Conservation (phyloP, 1,284 basidiomycete genomes). For the Austroboletus niveus region DNA sequence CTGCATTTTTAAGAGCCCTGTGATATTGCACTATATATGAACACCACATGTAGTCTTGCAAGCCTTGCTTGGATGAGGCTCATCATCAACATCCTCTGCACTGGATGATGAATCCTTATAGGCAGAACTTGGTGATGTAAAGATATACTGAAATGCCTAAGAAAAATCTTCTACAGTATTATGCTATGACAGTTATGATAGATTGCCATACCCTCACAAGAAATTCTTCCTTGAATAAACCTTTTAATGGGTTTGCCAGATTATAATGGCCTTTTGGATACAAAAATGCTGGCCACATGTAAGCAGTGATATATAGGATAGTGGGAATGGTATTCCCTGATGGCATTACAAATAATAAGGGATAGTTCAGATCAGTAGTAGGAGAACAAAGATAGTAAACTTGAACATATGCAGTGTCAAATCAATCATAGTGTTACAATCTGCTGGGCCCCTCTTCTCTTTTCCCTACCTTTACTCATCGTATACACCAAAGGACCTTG, state of each 20-base stretch:
- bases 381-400: background rate
- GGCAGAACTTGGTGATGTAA: background rate
- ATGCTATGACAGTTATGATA: too few relatives aligned
- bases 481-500: too few relatives aligned
- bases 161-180: background rate
- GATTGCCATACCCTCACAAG: background rate
- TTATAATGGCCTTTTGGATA: background rate
- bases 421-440: slow-evolving; percentile 31
- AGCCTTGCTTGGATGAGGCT: background rate
- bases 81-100: background rate
- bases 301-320: background rate
- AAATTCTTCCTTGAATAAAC: background rate
- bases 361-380: too few relatives aligned
- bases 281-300: background rate
- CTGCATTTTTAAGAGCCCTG: background rate
- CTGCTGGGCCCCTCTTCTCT: too few relatives aligned
- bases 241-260: background rate
- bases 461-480: too few relatives aligned
- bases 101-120: too few relatives aligned
- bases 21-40: background rate
- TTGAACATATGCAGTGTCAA: slow-evolving; percentile 12
- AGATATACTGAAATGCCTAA: background rate
- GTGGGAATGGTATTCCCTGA: background rate
- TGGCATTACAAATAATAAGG: background rate
- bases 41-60: background rate